A percentile compares a stretch with the other conserved stretches of the same genome.
These are phyloP conservation scores for Sporisorium sorghi DNA, from an alignment of 1,284 basidiomycete species.

Conservation along the genomic window DNA sequence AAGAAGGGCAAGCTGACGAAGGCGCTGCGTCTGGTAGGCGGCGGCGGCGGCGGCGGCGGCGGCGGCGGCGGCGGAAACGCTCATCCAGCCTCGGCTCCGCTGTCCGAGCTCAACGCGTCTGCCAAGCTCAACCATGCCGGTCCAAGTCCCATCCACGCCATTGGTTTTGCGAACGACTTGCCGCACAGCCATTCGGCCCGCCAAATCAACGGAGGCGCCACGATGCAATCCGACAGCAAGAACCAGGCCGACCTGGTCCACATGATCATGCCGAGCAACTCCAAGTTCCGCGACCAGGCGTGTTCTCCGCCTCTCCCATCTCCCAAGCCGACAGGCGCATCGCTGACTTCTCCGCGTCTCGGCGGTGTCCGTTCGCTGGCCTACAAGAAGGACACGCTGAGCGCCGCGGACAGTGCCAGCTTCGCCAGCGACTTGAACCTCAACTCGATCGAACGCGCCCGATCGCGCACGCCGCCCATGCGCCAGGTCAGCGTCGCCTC, in stretches of 20 bases:
- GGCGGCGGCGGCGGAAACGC: slow-evolving; percentile 5
- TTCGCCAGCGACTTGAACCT: slow-evolving; percentile 19
- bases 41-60: slow-evolving; percentile 15
- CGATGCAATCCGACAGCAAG: slow-evolving; percentile 10
- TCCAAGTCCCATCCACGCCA: slow-evolving; percentile 3
- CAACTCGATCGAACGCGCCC: slow-evolving; percentile 17
- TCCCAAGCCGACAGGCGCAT: slow-evolving; percentile 13
- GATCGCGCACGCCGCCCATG: slow-evolving; percentile 28
- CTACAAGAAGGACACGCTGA: slow-evolving; percentile 33
- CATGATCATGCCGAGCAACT: slow-evolving; percentile 31
- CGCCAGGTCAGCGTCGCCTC: slow-evolving; percentile 19
- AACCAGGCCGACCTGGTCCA: slow-evolving; percentile 23
- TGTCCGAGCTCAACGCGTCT: slow-evolving; percentile 18
- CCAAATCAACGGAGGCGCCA: slow-evolving; percentile 13
- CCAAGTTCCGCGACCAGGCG: slow-evolving; percentile 36
- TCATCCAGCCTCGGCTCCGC: slow-evolving; percentile 11
- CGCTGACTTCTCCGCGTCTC: slow-evolving; percentile 25
- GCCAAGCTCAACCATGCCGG: slow-evolving; percentile 9
- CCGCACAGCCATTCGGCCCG: slow-evolving; percentile 25
- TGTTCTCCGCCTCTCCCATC: slow-evolving; percentile 34
- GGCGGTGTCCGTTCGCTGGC: slow-evolving; percentile 35
- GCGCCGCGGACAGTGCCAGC: slow-evolving; percentile 18
- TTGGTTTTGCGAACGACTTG: slow-evolving; percentile 5
- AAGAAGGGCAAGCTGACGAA: slow-evolving; percentile 61
- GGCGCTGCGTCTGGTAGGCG: slow-evolving; percentile 51